phyloP scores from a whole-genome alignment of 352 stramenopile species.

The Phytophthora nicotianae region DNA sequence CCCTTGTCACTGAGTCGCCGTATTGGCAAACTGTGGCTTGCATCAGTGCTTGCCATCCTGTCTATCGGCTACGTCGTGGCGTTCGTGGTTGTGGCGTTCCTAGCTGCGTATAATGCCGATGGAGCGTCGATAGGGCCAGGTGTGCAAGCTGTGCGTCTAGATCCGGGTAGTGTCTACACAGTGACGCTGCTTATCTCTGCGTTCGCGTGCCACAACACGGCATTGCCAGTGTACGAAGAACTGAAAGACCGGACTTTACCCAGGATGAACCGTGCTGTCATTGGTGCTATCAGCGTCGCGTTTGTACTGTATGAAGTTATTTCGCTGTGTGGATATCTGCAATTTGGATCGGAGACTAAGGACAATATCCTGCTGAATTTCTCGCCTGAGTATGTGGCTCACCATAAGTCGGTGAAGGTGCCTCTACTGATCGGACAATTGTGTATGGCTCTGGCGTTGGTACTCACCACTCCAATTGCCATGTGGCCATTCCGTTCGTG shows the following conservation, averaged over 20 bases:
- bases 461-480: slow-evolving; percentile 70
- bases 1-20: slow-evolving; percentile 64
- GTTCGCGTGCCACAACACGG: slow-evolving; percentile 82
- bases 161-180: slow-evolving; percentile 71
- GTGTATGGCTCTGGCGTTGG: slow-evolving; percentile 68
- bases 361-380: slow-evolving; percentile 87
- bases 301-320: slow-evolving; percentile 79
- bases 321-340: slow-evolving; percentile 70
- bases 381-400: slow-evolving; percentile 55
- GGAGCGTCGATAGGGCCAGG: slow-evolving; percentile 3
- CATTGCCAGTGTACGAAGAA: slow-evolving; percentile 79
- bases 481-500: slow-evolving; percentile 85
- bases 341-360: slow-evolving; percentile 63
- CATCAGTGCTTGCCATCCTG: slow-evolving; percentile 66
- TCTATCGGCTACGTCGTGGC: slow-evolving; percentile 73
- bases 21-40: slow-evolving; percentile 65
- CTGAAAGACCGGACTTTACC: slow-evolving; percentile 53
- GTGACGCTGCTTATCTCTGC: slow-evolving; percentile 76
- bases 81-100: slow-evolving; percentile 61
- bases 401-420: slow-evolving; percentile 45
- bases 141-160: slow-evolving; percentile 56
- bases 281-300: slow-evolving; percentile 61
- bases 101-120: slow-evolving; percentile 29
- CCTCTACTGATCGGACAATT: slow-evolving; percentile 62
- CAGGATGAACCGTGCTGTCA: slow-evolving; percentile 70